Conservation (phyloP, 345 rosid genomes). For the Linum trigynum region DNA sequence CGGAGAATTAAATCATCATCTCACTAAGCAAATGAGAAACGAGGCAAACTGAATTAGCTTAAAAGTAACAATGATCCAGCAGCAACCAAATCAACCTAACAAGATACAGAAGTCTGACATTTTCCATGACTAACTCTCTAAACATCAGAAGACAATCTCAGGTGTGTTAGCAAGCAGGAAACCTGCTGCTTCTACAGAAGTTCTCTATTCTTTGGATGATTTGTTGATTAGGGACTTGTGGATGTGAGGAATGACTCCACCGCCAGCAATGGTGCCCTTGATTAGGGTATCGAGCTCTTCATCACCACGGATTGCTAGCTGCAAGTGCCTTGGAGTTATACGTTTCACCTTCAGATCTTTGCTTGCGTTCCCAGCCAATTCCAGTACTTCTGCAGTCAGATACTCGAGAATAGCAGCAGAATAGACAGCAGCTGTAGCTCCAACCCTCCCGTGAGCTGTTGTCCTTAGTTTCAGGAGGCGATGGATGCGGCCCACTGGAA, state of each 20-base stretch:
- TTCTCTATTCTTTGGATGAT: slow-evolving; percentile 20
- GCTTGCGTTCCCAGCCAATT: slow-evolving; percentile 27
- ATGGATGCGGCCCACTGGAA: slow-evolving; percentile 18
- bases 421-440: slow-evolving; percentile 27
- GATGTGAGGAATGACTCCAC: slow-evolving; percentile 25
- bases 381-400: slow-evolving; percentile 22
- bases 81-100: too few relatives aligned
- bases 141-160: background rate
- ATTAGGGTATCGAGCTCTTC: slow-evolving; percentile 20
- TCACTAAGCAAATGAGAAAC: too few relatives aligned
- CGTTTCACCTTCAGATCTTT: slow-evolving; percentile 28
- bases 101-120: too few relatives aligned
- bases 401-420: background rate
- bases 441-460: slow-evolving; percentile 26
- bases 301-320: slow-evolving; percentile 24
- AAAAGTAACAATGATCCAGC: too few relatives aligned
- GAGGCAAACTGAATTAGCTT: too few relatives aligned
- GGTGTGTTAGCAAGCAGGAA: too few relatives aligned
- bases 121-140: too few relatives aligned
- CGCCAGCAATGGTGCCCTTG: slow-evolving; percentile 15
- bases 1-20: too few relatives aligned
- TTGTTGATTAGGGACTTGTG: slow-evolving; percentile 28
- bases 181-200: background rate
- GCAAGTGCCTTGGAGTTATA: slow-evolving; percentile 23
- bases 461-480: slow-evolving; percentile 25